Evolutionary conservation across 2,329 filamentous ascomycete species (phyloP).

Genomic region (Pestalotiopsis sp.): DNA sequence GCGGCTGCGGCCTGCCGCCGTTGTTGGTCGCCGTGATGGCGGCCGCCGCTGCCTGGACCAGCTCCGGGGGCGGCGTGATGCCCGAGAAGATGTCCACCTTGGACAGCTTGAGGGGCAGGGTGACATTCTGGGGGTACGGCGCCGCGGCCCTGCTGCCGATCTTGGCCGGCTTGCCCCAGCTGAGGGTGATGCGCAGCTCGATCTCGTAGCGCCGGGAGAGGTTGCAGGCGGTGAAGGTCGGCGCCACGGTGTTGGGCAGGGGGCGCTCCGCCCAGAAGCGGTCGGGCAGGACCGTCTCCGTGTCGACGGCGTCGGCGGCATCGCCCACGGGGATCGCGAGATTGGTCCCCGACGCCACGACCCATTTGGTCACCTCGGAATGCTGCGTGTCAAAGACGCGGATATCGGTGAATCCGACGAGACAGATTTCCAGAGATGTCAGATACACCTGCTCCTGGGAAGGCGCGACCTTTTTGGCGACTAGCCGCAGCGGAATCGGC

Average conservation of each 20-base stretch:
- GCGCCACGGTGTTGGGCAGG: constrained; percentile 84
- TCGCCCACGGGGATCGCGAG: constrained; percentile 72
- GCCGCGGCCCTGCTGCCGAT: constrained; percentile 38
- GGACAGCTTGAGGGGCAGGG: constrained; percentile 77
- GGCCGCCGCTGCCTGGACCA: constrained; percentile 56
- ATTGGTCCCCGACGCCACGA: constrained; percentile 72
- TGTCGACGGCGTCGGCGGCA: constrained; percentile 59
- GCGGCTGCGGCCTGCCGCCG: constrained; percentile 20
- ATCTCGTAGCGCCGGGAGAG: constrained; percentile 80
- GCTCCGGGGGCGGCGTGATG: constrained; percentile 76
- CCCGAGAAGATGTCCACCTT: constrained; percentile 82
- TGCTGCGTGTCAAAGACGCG: constrained; percentile 75
- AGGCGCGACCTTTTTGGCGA: constrained; percentile 76
- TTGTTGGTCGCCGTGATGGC: no score
- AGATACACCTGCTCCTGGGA: constrained; percentile 73
- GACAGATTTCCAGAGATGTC: constrained; percentile 77
- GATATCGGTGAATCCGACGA: constrained; percentile 80
- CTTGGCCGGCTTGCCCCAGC: constrained; percentile 57
- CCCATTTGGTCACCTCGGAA: constrained; percentile 73
- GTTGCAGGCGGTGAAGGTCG: constrained; percentile 88
- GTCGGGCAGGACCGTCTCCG: constrained; percentile 71
- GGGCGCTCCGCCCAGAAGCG: constrained; percentile 72
- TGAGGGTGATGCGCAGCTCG: constrained; percentile 78
- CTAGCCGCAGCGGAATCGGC: constrained; percentile 76
- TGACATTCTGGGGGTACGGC: constrained; percentile 67